Evolutionary conservation across 208 protist genomes (phyloP).

Genomic region (Borovskyia barvae): DNA sequence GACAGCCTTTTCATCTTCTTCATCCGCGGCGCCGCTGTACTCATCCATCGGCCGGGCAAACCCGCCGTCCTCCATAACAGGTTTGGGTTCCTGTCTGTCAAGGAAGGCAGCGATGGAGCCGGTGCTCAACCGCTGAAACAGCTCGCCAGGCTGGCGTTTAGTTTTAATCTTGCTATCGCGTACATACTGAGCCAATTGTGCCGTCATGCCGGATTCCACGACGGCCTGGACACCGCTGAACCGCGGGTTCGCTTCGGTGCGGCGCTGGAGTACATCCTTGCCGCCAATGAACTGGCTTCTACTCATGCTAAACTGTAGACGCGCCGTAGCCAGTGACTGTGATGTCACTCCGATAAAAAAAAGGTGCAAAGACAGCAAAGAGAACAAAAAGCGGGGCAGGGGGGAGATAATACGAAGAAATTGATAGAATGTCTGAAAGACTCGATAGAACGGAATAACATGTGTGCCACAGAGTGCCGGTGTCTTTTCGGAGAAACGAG

Average conservation of each 20-base stretch:
- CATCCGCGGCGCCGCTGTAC: conserved; percentile 41
- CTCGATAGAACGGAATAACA: too few species aligned
- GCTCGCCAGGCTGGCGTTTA: conserved; percentile 60
- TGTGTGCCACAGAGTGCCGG: too few species aligned
- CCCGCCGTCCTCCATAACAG: conserved; percentile 57
- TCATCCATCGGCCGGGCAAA: conserved; percentile 85
- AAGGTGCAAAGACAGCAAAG: too few species aligned
- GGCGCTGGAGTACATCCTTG: conserved; percentile 60
- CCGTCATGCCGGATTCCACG: conserved; percentile 84
- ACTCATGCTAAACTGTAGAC: conserved; percentile 43
- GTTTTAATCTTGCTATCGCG: conserved; percentile 34
- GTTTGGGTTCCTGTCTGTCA: conserved; percentile 16
- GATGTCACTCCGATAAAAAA: not conserved
- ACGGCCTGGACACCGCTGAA: conserved; percentile 69
- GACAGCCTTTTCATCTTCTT: conserved; percentile 3
- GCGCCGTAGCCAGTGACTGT: not conserved
- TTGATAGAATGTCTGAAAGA: too few species aligned
- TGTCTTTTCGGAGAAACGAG: too few species aligned
- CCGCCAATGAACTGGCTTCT: conserved; percentile 61
- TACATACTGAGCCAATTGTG: conserved; percentile 63
- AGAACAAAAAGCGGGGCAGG: too few species aligned
- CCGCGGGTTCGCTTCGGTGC: conserved; percentile 37
- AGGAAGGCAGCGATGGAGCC: conserved; percentile 50
- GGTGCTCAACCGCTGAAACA: conserved; percentile 70
- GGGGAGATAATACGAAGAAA: too few species aligned